Evolutionary conservation across 345 rosid species (phyloP).

Genomic region (Gossypium arboreum): DNA sequence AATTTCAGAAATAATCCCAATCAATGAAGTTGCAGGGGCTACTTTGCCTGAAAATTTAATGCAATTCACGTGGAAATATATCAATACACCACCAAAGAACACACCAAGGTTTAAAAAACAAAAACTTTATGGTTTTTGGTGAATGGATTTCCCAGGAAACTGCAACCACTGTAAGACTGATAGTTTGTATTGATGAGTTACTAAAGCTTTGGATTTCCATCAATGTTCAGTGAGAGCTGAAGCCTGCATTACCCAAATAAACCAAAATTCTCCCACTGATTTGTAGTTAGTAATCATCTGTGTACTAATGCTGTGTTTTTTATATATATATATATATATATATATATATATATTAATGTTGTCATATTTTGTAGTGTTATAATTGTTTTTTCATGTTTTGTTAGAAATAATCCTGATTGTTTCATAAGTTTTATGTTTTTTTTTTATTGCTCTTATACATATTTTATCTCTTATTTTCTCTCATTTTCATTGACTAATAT

Average conservation of each 20-base stretch:
- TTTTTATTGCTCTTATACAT: too few species aligned
- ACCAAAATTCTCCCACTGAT: neutral
- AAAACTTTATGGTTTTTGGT: neutral
- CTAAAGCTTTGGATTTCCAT: neutral
- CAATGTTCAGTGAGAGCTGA: neutral
- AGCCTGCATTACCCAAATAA: neutral
- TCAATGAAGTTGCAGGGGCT: neutral
- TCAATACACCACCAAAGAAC: conserved; percentile 4
- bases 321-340: neutral
- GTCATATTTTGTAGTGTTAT: neutral
- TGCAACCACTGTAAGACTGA: neutral
- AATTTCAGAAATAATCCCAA: neutral
- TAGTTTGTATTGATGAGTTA: neutral
- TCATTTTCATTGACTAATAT: too few species aligned
- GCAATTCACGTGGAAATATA: neutral
- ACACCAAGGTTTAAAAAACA: neutral
- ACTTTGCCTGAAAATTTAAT: neutral
- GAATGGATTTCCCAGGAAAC: neutral
- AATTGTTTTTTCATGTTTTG: too few species aligned
- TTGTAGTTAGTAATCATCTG: neutral
- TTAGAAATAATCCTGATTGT: too few species aligned
- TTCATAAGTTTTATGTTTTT: too few species aligned
- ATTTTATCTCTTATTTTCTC: too few species aligned
- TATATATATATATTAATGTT: neutral
- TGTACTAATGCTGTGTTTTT: neutral